A percentile compares a stretch with the other conserved stretches of the same genome.
phyloP scores from a whole-genome alignment of 2,329 filamentous ascomycete genomes.

The Fusarium neocosmosporiellum region DNA sequence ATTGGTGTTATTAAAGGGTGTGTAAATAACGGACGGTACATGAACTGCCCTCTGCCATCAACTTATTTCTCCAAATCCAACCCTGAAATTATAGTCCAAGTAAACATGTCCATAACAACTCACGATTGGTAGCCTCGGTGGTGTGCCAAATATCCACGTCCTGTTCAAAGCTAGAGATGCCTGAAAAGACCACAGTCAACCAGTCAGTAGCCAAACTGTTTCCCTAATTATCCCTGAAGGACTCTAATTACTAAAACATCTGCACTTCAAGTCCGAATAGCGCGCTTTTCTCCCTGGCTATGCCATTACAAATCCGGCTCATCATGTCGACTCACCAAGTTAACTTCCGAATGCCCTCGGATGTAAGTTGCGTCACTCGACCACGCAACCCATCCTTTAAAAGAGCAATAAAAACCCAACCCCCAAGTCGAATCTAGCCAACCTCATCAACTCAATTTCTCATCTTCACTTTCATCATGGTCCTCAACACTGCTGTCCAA shows the following conservation, averaged over 20 bases:
- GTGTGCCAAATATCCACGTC: background rate
- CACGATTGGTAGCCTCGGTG: background rate
- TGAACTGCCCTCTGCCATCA: no score
- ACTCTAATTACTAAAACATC: background rate
- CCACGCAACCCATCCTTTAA: background rate
- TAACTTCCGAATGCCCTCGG: slow-evolving; percentile 42
- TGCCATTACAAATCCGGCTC: background rate
- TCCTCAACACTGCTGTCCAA: slow-evolving; percentile 10
- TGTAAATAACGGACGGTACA: no score
- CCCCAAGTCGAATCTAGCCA: background rate
- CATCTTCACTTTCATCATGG: slow-evolving; percentile 22
- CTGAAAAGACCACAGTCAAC: background rate
- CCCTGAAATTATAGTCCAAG: no score
- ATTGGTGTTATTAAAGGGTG: no score
- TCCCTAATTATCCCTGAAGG: background rate
- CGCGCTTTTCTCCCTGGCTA: rapidly evolving
- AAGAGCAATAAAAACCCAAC: slow-evolving; percentile 14
- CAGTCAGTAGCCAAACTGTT: background rate
- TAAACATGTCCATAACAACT: no score
- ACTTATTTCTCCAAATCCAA: no score
- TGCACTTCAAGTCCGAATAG: background rate
- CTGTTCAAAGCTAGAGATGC: background rate
- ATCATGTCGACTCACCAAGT: background rate
- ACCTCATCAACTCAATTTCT: background rate
- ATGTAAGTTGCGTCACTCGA: slow-evolving; percentile 22